Evolutionary conservation across 169 alveolate species (phyloP).

Genomic region (Cryptosporidium meleagridis): DNA sequence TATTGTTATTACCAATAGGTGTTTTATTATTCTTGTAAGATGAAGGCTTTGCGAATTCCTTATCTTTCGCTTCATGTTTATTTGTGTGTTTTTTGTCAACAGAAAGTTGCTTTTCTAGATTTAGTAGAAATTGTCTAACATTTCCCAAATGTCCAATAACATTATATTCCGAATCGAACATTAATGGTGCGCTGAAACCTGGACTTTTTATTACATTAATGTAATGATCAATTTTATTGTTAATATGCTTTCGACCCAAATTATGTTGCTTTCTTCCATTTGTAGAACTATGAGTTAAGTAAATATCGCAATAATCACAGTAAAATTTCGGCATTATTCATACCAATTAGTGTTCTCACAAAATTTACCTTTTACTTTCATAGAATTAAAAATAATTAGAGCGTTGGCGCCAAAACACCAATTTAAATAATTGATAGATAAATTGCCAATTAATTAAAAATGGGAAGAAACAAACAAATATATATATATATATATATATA

Average conservation of each 20-base stretch:
- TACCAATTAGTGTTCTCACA: too few relatives aligned
- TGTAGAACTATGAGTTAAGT: conserved; percentile 98
- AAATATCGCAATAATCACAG: conserved; percentile 99
- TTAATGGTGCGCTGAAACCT: conserved; percentile 26
- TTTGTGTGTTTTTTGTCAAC: not conserved
- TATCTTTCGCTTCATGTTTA: not conserved
- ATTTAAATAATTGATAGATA: not conserved
- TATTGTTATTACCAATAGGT: not conserved
- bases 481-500: too few relatives aligned
- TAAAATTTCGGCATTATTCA: conserved; percentile 97
- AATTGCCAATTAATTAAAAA: too few relatives aligned
- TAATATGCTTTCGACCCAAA: conserved; percentile 97
- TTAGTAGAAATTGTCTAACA: conserved; percentile 16
- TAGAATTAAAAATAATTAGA: too few relatives aligned
- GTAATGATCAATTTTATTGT: conserved; percentile 97
- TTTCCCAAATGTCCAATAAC: conserved; percentile 55
- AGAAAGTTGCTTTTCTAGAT: not conserved
- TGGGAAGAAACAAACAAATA: too few relatives aligned
- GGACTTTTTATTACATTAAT: conserved; percentile 77
- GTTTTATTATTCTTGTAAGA: not conserved
- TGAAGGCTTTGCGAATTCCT: not conserved
- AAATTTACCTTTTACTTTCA: not conserved
- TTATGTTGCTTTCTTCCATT: conserved; percentile 98
- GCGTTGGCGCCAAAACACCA: not conserved
- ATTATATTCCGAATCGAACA: conserved; percentile 32